Base-by-base conservation (phyloP, 2,329 filamentous ascomycete genomes). In the Curvularia verruculosa region DNA sequence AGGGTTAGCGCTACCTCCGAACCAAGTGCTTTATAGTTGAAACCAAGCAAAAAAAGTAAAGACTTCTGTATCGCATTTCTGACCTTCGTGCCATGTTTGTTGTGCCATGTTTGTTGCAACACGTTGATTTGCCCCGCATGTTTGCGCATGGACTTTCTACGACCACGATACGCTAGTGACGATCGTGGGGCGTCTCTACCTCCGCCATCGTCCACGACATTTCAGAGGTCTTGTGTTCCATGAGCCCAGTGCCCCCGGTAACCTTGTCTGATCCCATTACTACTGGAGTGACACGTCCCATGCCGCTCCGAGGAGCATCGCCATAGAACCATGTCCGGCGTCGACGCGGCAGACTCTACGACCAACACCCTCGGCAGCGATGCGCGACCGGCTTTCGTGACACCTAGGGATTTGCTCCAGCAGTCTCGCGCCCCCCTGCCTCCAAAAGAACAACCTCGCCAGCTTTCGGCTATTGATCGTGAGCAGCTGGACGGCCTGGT, bases 401-500 rank as follows among this genome's bases (percentile, higher is more conserved):
- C 64, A 26, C 65, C 64, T 12, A 54, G 57, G n/a, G 53, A 52
- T 26, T 59, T 67, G 40, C 60, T 69, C 44, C 63, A 59, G 44
- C 56, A 59, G 24, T 26, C 52, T 9, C 54, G 57, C 5, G 53
- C 49, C 23, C 63, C 58, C 64, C 65, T 56, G 61, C 72, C 80
- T 49, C 46, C 57, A n/a, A 53, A 44, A 48, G 69, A 73, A 58
- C 69, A 65, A 49, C 59, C 67, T 34, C 60, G 69, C 24, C 69
- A 72, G 12, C 77, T 84, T 76, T 87, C 82, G 69, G 83, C 85
- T 59, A 81, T 90, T 56, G 90, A 94, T 76, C 86, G 83, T 79
- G 90, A 93, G 73, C 89, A 93, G 80, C 83, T 88, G 71, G 88
- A 91, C 74, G 90, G 89, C 68, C 81, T 94, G 83, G 89, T 92